phyloP scores from a whole-genome alignment of 2,329 filamentous ascomycete species.

The Alternaria sp. region DNA sequence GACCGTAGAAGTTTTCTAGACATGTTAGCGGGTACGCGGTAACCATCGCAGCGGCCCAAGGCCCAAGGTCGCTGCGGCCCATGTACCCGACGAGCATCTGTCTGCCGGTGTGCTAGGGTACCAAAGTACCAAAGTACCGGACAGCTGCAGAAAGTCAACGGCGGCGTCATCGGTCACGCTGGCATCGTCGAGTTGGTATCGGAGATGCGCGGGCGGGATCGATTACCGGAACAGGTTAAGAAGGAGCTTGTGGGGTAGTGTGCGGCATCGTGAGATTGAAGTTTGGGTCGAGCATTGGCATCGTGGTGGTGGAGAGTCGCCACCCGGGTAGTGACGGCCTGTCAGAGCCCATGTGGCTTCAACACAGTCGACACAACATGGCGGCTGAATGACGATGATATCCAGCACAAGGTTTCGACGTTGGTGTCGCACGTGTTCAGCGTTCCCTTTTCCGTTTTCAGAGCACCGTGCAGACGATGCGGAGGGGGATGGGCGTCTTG shows the following conservation, averaged over 20 bases:
- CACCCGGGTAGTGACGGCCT: slow-evolving; percentile 3
- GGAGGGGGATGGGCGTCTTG: neutral
- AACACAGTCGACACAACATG: neutral
- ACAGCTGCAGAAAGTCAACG: neutral
- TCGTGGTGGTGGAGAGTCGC: slow-evolving; percentile 1
- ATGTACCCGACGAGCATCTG: slow-evolving; percentile 4
- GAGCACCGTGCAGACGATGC: neutral
- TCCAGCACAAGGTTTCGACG: neutral
- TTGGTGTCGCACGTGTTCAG: neutral
- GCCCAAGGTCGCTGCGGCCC: slow-evolving; percentile 5
- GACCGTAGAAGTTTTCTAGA: slow-evolving; percentile 10
- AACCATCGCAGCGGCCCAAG: slow-evolving; percentile 5
- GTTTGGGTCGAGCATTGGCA: slow-evolving; percentile 1
- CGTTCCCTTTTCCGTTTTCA: neutral
- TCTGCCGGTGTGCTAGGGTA: slow-evolving; percentile 5
- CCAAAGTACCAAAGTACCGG: neutral
- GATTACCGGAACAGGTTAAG: neutral
- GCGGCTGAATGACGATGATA: slow-evolving; percentile 1
- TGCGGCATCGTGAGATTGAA: slow-evolving; percentile 4
- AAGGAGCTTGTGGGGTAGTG: slow-evolving; percentile 2
- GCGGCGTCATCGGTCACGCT: slow-evolving; percentile 7
- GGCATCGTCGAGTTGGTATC: neutral
- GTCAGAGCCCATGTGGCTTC: neutral
- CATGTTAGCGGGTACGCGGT: slow-evolving; percentile 6
- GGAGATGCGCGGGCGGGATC: slow-evolving; percentile 1